Conservation (phyloP, 2,329 filamentous ascomycete genomes). For the Stachybotrys elegans region DNA sequence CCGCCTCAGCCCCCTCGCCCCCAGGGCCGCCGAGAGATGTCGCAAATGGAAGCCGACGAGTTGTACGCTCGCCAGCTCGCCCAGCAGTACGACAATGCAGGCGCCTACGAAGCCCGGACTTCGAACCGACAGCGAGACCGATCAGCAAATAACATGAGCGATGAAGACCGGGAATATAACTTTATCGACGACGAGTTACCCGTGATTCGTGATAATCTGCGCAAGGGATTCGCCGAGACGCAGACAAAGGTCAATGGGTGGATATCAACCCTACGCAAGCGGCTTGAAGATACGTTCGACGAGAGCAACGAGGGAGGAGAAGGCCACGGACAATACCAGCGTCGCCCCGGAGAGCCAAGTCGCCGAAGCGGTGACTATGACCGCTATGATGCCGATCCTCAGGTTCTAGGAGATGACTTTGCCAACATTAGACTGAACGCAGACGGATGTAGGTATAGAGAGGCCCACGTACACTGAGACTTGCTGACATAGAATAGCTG, state of each 20-base stretch:
- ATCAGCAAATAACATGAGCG: conserved; percentile 26
- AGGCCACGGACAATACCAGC: conserved; percentile 27
- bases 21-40: conserved; percentile 55
- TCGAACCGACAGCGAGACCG: conserved; percentile 36
- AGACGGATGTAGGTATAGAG: conserved; percentile 51
- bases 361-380: conserved; percentile 82
- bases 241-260: conserved; percentile 89
- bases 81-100: conserved; percentile 73
- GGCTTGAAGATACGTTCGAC: conserved; percentile 81
- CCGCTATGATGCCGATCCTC: conserved; percentile 90
- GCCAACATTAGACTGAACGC: conserved; percentile 59
- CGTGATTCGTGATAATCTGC: conserved; percentile 85
- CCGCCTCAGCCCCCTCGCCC: conserved; percentile 78
- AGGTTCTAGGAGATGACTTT: conserved; percentile 88
- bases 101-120: conserved; percentile 53
- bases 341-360: conserved; percentile 56
- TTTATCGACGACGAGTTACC: conserved; percentile 97
- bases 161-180: conserved; percentile 72
- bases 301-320: conserved; percentile 47
- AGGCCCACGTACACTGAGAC: not conserved
- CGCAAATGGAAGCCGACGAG: conserved; percentile 86
- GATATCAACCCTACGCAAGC: conserved; percentile 89
- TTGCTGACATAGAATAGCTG: conserved; percentile 14
- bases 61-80: conserved; percentile 87
- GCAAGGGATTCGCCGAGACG: conserved; percentile 91